These are phyloP conservation scores for Catunica adiposa DNA, from an alignment of 2,329 filamentous ascomycete genomes.

Conservation along the genomic window DNA sequence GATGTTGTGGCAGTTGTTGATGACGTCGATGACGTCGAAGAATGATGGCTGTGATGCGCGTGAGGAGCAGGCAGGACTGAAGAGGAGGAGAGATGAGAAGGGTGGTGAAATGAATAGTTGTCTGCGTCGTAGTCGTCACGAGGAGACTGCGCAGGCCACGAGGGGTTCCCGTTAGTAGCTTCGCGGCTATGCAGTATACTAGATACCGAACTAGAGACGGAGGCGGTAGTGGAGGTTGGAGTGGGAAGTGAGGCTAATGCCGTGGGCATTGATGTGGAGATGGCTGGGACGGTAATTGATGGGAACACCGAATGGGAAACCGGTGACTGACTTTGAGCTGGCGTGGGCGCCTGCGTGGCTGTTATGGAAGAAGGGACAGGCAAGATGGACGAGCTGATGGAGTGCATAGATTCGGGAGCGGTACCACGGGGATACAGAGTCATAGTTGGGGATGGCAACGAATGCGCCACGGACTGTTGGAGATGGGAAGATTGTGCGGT, in stretches of 20 bases:
- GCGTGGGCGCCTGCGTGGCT: neutral
- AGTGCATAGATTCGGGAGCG: neutral
- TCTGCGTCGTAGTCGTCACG: conserved; percentile 25
- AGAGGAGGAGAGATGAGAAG: neutral
- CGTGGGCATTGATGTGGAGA: neutral
- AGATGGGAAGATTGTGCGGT: conserved; percentile 1
- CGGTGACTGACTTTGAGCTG: conserved; percentile 6
- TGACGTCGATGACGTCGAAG: neutral
- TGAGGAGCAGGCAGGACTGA: neutral
- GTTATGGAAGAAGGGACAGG: neutral
- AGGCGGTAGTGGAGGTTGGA: conserved; percentile 1
- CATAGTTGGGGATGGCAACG: conserved; percentile 11
- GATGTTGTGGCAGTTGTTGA: neutral
- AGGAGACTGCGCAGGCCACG: conserved; percentile 23
- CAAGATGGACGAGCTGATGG: neutral
- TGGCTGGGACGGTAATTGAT: conserved; percentile 3
- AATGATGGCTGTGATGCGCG: neutral
- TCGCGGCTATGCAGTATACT: conserved; percentile 15
- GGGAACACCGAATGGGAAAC: conserved; percentile 5
- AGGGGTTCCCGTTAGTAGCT: conserved; percentile 16
- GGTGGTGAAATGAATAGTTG: conserved; percentile 18
- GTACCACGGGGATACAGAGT: conserved; percentile 4
- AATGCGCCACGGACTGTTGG: neutral
- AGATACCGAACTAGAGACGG: conserved; percentile 4
- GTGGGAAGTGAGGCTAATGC: neutral